Evolutionary conservation across 768 basidiomycete species (phyloP).

Genomic region (Mycena floridula): DNA sequence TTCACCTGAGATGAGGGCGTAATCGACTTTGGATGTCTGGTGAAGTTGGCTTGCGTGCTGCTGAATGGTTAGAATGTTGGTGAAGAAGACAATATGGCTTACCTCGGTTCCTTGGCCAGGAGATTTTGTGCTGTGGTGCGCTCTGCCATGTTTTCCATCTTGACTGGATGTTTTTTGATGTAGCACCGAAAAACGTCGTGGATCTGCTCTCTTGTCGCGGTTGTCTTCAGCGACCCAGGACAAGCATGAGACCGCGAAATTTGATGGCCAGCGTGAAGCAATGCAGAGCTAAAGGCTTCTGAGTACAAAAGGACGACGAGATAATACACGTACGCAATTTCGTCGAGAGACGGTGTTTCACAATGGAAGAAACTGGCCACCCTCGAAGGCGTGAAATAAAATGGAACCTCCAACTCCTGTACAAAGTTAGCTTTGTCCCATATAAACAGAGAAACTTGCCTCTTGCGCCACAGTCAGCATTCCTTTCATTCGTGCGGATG

Average conservation of each 20-base stretch:
- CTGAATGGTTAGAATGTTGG: conserved; percentile 6
- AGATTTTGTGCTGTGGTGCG: conserved; percentile 66
- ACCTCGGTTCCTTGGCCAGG: conserved; percentile 67
- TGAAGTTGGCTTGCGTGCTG: conserved; percentile 70
- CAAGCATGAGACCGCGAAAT: conserved; percentile 90
- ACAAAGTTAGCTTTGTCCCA: neutral
- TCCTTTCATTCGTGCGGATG: conserved; percentile 82
- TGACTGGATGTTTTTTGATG: conserved; percentile 78
- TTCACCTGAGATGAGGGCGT: conserved; percentile 61
- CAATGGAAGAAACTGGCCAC: conserved; percentile 82
- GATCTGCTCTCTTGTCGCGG: conserved; percentile 62
- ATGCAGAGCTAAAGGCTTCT: conserved; percentile 58
- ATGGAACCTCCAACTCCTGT: conserved; percentile 71
- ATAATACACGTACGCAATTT: conserved; percentile 56
- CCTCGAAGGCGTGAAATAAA: conserved; percentile 84
- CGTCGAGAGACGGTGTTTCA: conserved; percentile 65
- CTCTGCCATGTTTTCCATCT: conserved; percentile 73
- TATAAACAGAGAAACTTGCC: conserved; percentile 34
- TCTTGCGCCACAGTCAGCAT: conserved; percentile 91
- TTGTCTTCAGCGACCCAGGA: conserved; percentile 88
- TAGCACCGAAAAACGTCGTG: conserved; percentile 85
- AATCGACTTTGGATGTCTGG: conserved; percentile 59
- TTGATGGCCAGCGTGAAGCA: conserved; percentile 78
- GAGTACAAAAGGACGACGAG: neutral
- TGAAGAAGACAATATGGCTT: conserved; percentile 15